phyloP scores from a whole-genome alignment of 2,329 filamentous ascomycete species.

The Blastomyces parvus region DNA sequence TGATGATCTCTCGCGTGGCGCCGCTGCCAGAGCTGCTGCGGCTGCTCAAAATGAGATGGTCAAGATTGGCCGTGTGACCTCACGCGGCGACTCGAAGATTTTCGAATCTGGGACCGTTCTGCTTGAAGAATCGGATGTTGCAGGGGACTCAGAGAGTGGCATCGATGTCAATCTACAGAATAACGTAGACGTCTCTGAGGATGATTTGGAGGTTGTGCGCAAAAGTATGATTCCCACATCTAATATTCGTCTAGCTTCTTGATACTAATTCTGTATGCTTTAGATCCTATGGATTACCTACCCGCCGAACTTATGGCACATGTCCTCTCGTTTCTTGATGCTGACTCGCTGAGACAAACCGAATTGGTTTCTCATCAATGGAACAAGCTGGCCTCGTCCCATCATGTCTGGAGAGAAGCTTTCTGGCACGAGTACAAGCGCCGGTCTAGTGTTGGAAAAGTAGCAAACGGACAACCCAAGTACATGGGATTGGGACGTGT shows the following conservation, averaged over 20 bases:
- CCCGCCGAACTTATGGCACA: slow-evolving; percentile 51
- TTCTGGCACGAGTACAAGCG: slow-evolving; percentile 48
- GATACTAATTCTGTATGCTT: slow-evolving; percentile 8
- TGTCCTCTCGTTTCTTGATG: slow-evolving; percentile 52
- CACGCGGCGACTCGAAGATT: slow-evolving; percentile 23
- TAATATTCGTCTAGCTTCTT: background rate
- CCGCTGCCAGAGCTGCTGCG: slow-evolving; percentile 40
- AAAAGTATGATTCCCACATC: slow-evolving; percentile 24
- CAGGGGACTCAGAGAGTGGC: slow-evolving; percentile 40
- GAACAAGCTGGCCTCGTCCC: slow-evolving; percentile 46
- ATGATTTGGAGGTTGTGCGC: slow-evolving; percentile 30
- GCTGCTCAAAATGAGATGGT: slow-evolving; percentile 42
- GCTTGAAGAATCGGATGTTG: slow-evolving; percentile 23
- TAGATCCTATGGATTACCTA: slow-evolving; percentile 46
- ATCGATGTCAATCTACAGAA: slow-evolving; percentile 39
- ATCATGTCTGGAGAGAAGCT: slow-evolving; percentile 53
- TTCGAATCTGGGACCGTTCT: slow-evolving; percentile 13
- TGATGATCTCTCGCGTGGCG: slow-evolving; percentile 32
- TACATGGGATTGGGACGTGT: slow-evolving; percentile 45
- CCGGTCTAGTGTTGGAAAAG: slow-evolving; percentile 27
- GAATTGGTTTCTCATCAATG: slow-evolving; percentile 50
- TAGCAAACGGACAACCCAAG: slow-evolving; percentile 10
- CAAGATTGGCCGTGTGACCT: slow-evolving; percentile 21
- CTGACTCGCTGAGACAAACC: slow-evolving; percentile 44
- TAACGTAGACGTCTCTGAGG: slow-evolving; percentile 27